phyloP scores from a whole-genome alignment of 2,329 filamentous ascomycete genomes.

The Fusarium chlamydosporum region DNA sequence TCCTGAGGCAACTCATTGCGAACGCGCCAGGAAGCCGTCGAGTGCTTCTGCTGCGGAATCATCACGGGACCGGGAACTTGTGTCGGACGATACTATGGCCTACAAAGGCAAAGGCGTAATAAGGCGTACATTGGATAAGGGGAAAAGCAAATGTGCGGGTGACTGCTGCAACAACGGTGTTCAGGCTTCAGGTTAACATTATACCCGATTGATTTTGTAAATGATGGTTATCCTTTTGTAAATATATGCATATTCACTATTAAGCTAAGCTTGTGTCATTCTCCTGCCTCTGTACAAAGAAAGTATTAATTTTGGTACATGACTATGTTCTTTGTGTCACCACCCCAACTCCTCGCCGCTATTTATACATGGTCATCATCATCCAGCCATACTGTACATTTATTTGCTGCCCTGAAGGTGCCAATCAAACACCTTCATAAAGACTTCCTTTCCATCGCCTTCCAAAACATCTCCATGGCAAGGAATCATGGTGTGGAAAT shows the following conservation, averaged over 20 bases:
- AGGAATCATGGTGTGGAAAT: conserved; percentile 87
- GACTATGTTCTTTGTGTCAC: background rate
- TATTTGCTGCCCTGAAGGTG: conserved; percentile 69
- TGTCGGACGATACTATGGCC: conserved; percentile 1
- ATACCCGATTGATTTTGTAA: conserved; percentile 17
- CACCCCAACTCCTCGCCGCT: conserved; percentile 15
- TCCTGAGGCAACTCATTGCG: conserved; percentile 4
- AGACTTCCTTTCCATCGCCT: conserved; percentile 78
- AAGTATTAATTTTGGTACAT: background rate
- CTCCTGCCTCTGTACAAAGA: background rate
- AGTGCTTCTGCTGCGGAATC: conserved; percentile 20
- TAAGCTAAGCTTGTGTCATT: background rate
- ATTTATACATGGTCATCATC: conserved; percentile 4
- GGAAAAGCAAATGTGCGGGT: conserved; percentile 23
- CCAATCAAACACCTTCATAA: conserved; percentile 85
- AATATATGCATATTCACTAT: background rate
- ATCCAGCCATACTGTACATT: background rate
- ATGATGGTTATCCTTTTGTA: background rate
- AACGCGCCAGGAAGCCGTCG: conserved; percentile 25
- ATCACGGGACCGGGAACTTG: conserved; percentile 4
- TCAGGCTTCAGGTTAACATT: conserved; percentile 17
- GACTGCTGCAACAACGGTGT: conserved; percentile 10
- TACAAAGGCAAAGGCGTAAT: conserved; percentile 22
- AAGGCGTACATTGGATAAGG: conserved; percentile 15
- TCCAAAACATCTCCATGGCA: conserved; percentile 95